Percentiles rank a stretch among this genome's conserved stretches.
Conservation (phyloP, 2,329 filamentous ascomycete genomes). For the Verticillium nonalfalfae region DNA sequence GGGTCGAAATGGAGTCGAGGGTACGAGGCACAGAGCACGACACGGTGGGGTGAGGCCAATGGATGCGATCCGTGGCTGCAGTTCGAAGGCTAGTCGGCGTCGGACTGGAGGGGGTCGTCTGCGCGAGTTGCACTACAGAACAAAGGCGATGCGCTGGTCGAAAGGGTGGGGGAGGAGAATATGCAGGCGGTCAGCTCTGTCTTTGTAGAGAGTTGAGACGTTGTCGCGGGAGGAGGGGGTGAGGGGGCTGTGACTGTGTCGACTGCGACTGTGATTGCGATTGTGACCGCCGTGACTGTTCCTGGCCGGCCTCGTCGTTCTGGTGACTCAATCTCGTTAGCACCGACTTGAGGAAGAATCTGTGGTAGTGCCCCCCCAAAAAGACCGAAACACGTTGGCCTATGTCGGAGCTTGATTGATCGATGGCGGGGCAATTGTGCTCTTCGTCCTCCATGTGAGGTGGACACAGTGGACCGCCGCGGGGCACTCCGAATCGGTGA, state of each 20-base stretch:
- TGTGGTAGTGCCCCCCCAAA: background rate
- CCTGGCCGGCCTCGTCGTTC: background rate
- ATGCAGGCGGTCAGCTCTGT: background rate
- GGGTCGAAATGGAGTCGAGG: background rate
- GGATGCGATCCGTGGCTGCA: background rate
- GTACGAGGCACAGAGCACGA: background rate
- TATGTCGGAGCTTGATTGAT: slow-evolving; percentile 12
- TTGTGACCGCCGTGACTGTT: background rate
- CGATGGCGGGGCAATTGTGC: slow-evolving; percentile 12
- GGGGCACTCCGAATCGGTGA: background rate
- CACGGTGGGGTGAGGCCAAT: background rate
- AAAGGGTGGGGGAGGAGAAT: background rate
- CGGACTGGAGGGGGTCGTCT: background rate
- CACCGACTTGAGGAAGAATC: background rate
- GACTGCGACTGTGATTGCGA: background rate
- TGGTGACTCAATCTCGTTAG: background rate
- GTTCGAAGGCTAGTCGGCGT: background rate
- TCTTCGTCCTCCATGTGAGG: background rate
- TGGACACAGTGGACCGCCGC: background rate
- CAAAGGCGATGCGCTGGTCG: background rate
- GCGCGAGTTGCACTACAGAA: background rate
- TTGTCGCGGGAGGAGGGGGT: background rate
- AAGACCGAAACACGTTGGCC: slow-evolving; percentile 10
- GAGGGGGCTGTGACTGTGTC: background rate
- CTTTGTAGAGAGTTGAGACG: background rate